These are phyloP conservation scores for Solanum clarkiae DNA, from an alignment of 257 asterid genomes.

Conservation along the genomic window DNA sequence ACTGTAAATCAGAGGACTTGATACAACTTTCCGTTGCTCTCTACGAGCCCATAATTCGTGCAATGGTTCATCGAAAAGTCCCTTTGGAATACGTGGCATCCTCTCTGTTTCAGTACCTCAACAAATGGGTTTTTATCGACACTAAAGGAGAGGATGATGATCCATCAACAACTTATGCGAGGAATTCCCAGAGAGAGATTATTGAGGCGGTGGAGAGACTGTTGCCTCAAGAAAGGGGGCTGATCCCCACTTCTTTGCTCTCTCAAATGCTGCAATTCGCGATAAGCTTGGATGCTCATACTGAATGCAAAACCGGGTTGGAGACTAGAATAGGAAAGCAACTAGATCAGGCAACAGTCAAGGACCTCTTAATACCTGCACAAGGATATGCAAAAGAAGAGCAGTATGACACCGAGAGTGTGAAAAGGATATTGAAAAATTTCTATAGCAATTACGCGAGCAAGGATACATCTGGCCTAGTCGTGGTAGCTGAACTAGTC, in stretches of 20 bases:
- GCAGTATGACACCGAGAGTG: slow-evolving; percentile 43
- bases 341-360: slow-evolving; percentile 30
- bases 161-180: background rate
- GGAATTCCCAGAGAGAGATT: slow-evolving; percentile 29
- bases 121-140: slow-evolving; percentile 38
- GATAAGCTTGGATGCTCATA: slow-evolving; percentile 24
- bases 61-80: slow-evolving; percentile 27
- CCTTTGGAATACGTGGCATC: slow-evolving; percentile 43
- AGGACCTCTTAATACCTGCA: slow-evolving; percentile 50
- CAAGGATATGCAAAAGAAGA: slow-evolving; percentile 50
- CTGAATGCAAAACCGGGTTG: slow-evolving; percentile 38
- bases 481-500: slow-evolving; percentile 35
- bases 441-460: slow-evolving; percentile 35
- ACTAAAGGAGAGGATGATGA: slow-evolving; percentile 15
- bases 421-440: slow-evolving; percentile 52
- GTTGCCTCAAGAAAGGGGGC: slow-evolving; percentile 25
- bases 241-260: slow-evolving; percentile 33
- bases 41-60: slow-evolving; percentile 36
- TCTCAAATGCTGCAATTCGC: slow-evolving; percentile 47
- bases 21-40: slow-evolving; percentile 24
- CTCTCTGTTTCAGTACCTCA: slow-evolving; percentile 33
- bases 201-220: slow-evolving; percentile 47
- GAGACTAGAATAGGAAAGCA: slow-evolving; percentile 65
- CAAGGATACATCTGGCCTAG: slow-evolving; percentile 13
- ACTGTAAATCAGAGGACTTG: slow-evolving; percentile 51